Evolutionary conservation across 2,329 filamentous ascomycete species (phyloP), one percentile per base, ranked within the genome.

Genomic region (Aureobasidium sp.): DNA sequence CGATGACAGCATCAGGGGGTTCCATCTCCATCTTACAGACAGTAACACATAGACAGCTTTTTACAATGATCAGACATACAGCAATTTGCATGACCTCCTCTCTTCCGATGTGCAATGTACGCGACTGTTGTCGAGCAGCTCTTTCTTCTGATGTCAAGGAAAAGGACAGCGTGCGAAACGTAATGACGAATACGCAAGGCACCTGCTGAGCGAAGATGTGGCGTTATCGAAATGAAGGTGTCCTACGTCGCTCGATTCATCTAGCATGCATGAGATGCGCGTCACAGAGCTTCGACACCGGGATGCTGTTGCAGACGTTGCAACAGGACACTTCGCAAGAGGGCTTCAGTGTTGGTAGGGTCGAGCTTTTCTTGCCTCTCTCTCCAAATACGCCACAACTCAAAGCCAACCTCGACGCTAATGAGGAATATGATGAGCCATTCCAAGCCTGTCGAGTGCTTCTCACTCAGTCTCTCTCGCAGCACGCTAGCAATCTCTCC

Each of bases 351-450:
- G 47, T 74, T 75, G 33, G 72, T 73, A 8, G 72, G 70, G 37
- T 79, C 76, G n/a, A 74, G 70, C 44, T 71, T 71, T 52, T 77
- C 77, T 60, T 76, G 71, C 57, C 78, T 73, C 65, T 91, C 89
- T 66, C 85, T 82, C 74, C 85, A 87, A 53, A 92, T 80, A 62
- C 88, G 80, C 65, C 89, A 79, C 64, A 97, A 79, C 74, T 96
- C 93, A 72, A 97, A 94, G 12, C 87, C 80, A 15, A 97, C 92
- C 76, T 99, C 94, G 37, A 97, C 88, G 1, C 90, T 85, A 71
- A 99, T 99, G 60, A 99, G 82, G 2, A 90, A 80, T 69, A 99
- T 97, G 72, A 99, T 97, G 68, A 95, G 95, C 88, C 90, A 93
- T 76, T 97, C 94, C 12, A 99, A 80, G 61, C 90, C 82, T 33